Base-by-base conservation (phyloP, 1,139 yeast species). In the Suzukiozyma palmioleophila region DNA sequence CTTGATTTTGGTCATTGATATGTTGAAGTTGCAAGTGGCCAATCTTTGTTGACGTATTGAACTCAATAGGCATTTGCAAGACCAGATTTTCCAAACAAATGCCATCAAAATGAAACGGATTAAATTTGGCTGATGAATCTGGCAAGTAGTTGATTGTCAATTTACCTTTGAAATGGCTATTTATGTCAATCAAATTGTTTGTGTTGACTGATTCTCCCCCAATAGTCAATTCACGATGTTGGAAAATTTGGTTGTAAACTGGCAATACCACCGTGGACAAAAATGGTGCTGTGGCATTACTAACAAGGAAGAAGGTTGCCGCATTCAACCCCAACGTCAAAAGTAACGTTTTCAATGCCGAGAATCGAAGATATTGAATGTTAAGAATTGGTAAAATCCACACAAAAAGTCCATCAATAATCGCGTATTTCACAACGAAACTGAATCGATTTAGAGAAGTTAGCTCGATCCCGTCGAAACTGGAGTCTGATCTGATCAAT, bases 131-230 rank as follows among this genome's bases (percentile, higher is more conserved):
- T 0, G 95, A 83, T 32, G 95, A 85, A 56, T 92, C 97, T 0
- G 98, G 98, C 32, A 94, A 66, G 49, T 86, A 86, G 51, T 90
- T 85, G 48, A 92, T 84, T 2, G 92, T 85, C 53, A 86, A 85
- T 41, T 79, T 79, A 37, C 97, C 98, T 50, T 79, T 82, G 54
- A 92, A 84, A 56, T 89, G 95, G 2, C 82, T 66, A 26, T 86
- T 75, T 41, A 82, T 72, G 50, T 87, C 86, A 16, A 75, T 54
- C 7, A 81, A 64, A 41, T 65, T 55, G n/a, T 59, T 57, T 1
- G 71, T 50, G 36, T 60, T 63, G 6, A 73, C 66, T 11, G 70
- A 54, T 37, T 73, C 75, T 13, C 95, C 97, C 9, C 78, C 66
- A 3, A 90, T 65, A 2, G 92, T 79, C 40, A 88, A 60, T 51